Evolutionary conservation across 176 grass and related monocot species (phyloP).

Genomic region (Leersia perrieri): DNA sequence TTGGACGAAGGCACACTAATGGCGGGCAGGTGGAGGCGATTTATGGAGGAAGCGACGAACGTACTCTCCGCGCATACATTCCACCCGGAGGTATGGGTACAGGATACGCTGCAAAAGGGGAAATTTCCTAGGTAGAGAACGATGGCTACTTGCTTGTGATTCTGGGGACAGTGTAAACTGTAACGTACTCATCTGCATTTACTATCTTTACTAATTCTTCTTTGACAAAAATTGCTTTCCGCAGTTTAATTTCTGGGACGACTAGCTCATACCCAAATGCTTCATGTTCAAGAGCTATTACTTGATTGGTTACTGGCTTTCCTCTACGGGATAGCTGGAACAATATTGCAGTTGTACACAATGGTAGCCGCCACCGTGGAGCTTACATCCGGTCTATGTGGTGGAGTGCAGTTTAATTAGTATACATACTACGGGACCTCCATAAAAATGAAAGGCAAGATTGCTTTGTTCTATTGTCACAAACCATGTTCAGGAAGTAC

Average conservation of each 20-base stretch:
- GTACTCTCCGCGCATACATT: neutral
- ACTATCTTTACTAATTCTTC: too few species aligned
- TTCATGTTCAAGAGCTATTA: neutral
- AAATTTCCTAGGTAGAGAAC: neutral
- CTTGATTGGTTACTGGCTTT: neutral
- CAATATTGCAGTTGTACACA: neutral
- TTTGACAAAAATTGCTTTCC: neutral
- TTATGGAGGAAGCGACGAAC: too few species aligned
- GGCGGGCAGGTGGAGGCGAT: too few species aligned
- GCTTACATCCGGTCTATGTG: neutral
- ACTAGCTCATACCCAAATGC: neutral
- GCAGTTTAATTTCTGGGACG: neutral
- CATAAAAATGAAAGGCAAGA: neutral
- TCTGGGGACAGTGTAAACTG: neutral
- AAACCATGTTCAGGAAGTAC: neutral
- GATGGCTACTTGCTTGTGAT: neutral
- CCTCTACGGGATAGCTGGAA: neutral
- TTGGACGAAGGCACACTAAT: too few species aligned
- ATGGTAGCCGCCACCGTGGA: neutral
- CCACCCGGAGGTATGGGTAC: neutral
- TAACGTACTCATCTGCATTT: neutral
- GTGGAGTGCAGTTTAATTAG: conserved; percentile 4
- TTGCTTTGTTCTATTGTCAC: neutral
- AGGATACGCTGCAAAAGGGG: neutral
- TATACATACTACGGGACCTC: neutral